Evolutionary conservation across 176 grass and related monocot genomes (phyloP), one percentile per base, ranked within the genome.

Genomic region (Ensete glaucum): DNA sequence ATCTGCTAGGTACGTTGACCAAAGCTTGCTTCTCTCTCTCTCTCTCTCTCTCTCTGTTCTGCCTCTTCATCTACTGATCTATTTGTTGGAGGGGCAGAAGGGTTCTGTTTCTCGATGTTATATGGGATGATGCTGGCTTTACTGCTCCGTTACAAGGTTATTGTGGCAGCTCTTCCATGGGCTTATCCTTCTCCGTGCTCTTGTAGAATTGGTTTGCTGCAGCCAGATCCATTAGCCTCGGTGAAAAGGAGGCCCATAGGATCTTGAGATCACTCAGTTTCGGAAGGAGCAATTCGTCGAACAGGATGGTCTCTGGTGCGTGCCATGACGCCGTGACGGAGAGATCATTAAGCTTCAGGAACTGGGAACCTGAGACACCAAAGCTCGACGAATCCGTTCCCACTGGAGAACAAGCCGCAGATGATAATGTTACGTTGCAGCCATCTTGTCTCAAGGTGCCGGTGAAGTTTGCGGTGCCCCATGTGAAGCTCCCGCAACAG

Each of bases 331-430:
- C 65, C 17, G 57, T 62, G 3, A 78, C 94, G 3, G 73, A 77
- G 78, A 85, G 91, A 52, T 94, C 95, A 8, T 63, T 99, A 23
- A 99, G 90, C 88, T 99, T 99, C 82, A 94, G 89, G 62, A 91
- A 87, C 81, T 97, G 93, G 93, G 75, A 93, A 68, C 53, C 72
- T 9, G 79, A 72, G 3, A 52, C 8, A 9, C 56, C 52, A 0
- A 57, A 9, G 15, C 14, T 63, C 24, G 11, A 3, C 4, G 34
- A 3, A 6, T 6, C 34, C 34, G 34, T 43, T 43, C 1, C 9
- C 57, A 8, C 10, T 19, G 19, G 9, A 60, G 53, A 1, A 54
- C 0, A 49, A 34, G 48, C 57, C 8, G 16, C 19, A 20, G 77
- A 50, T 24, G 25, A 60, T 9, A 43, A 26, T 4, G 49, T 9